Conservation (phyloP, 768 basidiomycete species). For the Sporobolomyces roseus region DNA sequence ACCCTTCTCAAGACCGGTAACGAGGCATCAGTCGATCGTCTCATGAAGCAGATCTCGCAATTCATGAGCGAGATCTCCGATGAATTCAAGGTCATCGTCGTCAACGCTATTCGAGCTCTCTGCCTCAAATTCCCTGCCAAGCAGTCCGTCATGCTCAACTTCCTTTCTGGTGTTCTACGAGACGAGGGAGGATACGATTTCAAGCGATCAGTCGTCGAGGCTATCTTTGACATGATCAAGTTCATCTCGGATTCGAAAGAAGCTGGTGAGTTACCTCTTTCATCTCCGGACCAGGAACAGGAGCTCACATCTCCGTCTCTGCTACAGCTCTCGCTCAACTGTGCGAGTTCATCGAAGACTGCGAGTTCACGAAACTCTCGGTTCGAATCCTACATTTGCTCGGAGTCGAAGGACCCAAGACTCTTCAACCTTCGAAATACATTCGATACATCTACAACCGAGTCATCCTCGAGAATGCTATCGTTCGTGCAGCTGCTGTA, state of each 20-base stretch:
- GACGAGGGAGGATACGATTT: conserved; percentile 99
- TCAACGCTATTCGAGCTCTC: conserved; percentile 94
- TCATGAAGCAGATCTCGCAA: conserved; percentile 98
- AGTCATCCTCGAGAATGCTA: conserved; percentile 95
- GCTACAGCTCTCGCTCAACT: conserved; percentile 80
- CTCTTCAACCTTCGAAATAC: conserved; percentile 94
- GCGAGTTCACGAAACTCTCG: conserved; percentile 98
- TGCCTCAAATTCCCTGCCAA: conserved; percentile 98
- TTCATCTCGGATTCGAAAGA: conserved; percentile 94
- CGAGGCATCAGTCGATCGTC: conserved; percentile 94
- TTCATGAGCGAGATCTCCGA: conserved; percentile 99
- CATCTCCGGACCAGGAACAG: background rate
- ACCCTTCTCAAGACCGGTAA: conserved; percentile 99
- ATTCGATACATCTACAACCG: conserved; percentile 99
- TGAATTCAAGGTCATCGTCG: conserved; percentile 99
- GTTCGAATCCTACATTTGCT: conserved; percentile 93
- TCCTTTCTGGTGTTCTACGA: conserved; percentile 91
- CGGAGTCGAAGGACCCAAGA: conserved; percentile 91
- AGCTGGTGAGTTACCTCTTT: conserved; percentile 53
- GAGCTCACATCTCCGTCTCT: background rate
- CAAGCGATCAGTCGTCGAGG: conserved; percentile 97
- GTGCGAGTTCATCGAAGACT: conserved; percentile 99
- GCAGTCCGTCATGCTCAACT: conserved; percentile 92
- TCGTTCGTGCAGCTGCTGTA: conserved; percentile 94
- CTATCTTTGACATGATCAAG: conserved; percentile 99